Conservation (phyloP, 1,284 basidiomycete genomes). For the Anthracocystis panici-leucophaei region DNA sequence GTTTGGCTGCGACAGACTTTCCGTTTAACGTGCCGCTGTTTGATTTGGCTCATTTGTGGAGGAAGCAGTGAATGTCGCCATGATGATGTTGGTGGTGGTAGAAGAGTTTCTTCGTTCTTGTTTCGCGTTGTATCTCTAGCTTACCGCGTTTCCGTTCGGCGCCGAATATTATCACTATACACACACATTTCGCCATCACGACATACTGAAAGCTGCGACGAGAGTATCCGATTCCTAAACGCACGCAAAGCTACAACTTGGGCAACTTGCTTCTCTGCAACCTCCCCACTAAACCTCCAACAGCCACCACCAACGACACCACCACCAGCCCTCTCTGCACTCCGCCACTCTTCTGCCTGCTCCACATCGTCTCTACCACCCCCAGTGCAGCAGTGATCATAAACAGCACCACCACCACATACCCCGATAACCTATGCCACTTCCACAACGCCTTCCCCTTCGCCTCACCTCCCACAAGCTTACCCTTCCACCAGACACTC, state of each 20-base stretch:
- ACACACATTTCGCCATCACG: not conserved
- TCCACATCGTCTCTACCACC: constrained; percentile 55
- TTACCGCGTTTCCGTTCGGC: too few relatives aligned
- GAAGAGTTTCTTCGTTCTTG: too few relatives aligned
- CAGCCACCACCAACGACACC: constrained; percentile 9
- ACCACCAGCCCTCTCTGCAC: constrained; percentile 16
- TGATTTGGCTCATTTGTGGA: constrained; percentile 40
- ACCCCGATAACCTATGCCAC: constrained; percentile 50
- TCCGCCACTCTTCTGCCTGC: constrained; percentile 12
- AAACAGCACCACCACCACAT: constrained; percentile 51
- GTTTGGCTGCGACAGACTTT: constrained; percentile 52
- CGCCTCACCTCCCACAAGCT: constrained; percentile 42
- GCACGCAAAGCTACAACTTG: constrained; percentile 18
- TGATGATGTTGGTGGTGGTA: not conserved
- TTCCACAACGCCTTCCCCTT: constrained; percentile 57
- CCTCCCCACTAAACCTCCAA: constrained; percentile 11
- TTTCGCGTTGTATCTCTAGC: not conserved
- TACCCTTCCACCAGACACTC: constrained; percentile 53
- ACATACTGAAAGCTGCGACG: not conserved
- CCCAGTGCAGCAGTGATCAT: constrained; percentile 40
- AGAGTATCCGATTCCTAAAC: not conserved
- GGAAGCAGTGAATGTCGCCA: constrained; percentile 15
- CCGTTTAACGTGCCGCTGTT: constrained; percentile 53
- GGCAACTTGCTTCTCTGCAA: constrained; percentile 48
- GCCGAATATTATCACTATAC: not conserved